phyloP scores from a whole-genome alignment of 2,329 filamentous ascomycete genomes.

The Chaetomium olivaceum region DNA sequence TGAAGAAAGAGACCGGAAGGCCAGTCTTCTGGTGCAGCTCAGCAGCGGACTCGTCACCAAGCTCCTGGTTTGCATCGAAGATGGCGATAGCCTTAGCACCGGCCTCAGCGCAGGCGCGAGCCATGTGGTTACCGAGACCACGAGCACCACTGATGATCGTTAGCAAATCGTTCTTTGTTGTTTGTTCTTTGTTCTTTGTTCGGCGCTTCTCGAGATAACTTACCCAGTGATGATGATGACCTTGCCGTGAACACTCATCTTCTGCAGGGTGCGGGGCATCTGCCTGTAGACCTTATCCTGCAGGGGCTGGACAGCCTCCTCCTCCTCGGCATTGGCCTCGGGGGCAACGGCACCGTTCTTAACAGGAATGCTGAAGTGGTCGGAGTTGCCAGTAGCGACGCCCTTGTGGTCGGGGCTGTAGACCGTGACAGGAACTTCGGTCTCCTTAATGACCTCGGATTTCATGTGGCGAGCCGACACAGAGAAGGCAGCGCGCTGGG shows the following conservation, averaged over 20 bases:
- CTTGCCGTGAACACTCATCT: conserved; percentile 69
- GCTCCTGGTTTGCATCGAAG: conserved; percentile 74
- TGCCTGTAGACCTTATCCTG: conserved; percentile 54
- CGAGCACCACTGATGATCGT: conserved; percentile 62
- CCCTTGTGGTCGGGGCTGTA: conserved; percentile 53
- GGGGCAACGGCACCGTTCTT: conserved; percentile 46
- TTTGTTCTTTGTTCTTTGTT: too few species aligned
- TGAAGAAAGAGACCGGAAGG: conserved; percentile 73
- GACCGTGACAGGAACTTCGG: conserved; percentile 58
- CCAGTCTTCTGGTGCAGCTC: conserved; percentile 72
- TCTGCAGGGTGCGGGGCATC: conserved; percentile 66
- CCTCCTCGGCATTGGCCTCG: conserved; percentile 46
- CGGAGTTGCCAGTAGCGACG: conserved; percentile 42
- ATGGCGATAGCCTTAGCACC: conserved; percentile 73
- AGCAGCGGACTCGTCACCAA: conserved; percentile 68
- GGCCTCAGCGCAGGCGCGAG: conserved; percentile 73
- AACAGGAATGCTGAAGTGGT: conserved; percentile 59
- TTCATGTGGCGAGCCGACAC: conserved; percentile 43
- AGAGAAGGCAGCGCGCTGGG: conserved; percentile 41
- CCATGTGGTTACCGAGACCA: conserved; percentile 78
- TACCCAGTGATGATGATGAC: conserved; percentile 72
- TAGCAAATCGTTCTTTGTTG: conserved; percentile 27
- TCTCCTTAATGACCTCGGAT: conserved; percentile 57
- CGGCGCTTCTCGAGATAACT: conserved; percentile 32
- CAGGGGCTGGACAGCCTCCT: conserved; percentile 54